Evolutionary conservation across 2,329 filamentous ascomycete genomes (phyloP), one percentile per base, ranked within the genome.

Genomic region (Pseudopithomyces chartarum): DNA sequence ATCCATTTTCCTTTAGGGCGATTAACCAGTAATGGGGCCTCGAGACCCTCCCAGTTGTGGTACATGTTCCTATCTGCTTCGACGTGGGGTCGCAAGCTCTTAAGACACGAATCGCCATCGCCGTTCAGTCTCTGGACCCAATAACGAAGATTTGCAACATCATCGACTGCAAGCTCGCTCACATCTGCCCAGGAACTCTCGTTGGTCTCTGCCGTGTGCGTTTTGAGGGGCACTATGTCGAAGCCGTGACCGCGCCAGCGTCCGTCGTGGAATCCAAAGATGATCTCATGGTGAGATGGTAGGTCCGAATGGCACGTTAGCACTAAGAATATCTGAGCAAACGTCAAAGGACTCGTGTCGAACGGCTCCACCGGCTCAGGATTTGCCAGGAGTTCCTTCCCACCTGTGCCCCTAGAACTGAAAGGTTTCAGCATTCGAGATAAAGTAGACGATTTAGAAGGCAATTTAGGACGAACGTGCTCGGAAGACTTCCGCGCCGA

Each of bases 191-290:
- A 64, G 8, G 44, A 6, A 10, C 1, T 6, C 17, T 36, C 20
- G 0, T 29, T 34, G 12, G 38, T 46, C 17, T 56, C 44, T 3
- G 26, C n/a, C 12, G 32, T 5, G 26, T 64, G 61, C 1, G 46
- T 38, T 6, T 58, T 45, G 3, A 60, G 44, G 1, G 61, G 51
- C 7, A 62, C 34, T 2, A 64, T 39, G 29, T 62, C 57, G 42
- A 64, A 62, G 4, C 47, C 17, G 46, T 60, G 56, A 1, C 58
- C 61, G 4, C 52, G 45, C 61, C 59, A 62, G 10, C 52, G 53
- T 15, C 57, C 59, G n/a, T 38, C 38, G 36, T 51, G 43, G n/a
- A 54, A 59, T 22, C 12, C 22, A 7, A 42, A 56, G 12, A 19
- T 15, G 29, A 15, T 15, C 34, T 53, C 54, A 38, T 42, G 29